Evolutionary conservation across 257 asterid genomes (phyloP).

Genomic region (Marsdenia floribunda): DNA sequence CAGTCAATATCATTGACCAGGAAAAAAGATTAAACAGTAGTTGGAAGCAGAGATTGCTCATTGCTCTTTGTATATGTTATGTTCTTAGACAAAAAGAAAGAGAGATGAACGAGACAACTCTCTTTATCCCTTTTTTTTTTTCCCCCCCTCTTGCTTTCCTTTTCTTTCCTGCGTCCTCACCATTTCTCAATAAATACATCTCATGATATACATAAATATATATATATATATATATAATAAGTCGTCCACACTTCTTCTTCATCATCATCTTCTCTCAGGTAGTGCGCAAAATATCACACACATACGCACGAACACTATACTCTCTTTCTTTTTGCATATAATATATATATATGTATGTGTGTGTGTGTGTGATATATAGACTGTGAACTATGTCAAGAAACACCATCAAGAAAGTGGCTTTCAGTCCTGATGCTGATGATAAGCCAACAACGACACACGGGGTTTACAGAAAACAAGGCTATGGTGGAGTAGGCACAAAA

Average conservation of each 20-base stretch:
- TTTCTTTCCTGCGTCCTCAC: neutral
- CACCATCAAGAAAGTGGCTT: slow-evolving; percentile 41
- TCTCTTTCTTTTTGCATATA: neutral
- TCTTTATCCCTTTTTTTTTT: slow-evolving; percentile 10
- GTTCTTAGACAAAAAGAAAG: neutral
- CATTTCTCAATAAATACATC: slow-evolving; percentile 42
- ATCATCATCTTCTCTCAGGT: slow-evolving; percentile 12
- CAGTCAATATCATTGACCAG: slow-evolving; percentile 16
- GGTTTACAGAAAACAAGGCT: slow-evolving; percentile 12
- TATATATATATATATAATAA: too few species aligned
- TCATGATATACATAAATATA: neutral
- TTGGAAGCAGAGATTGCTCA: slow-evolving; percentile 7
- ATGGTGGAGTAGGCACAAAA: slow-evolving; percentile 11
- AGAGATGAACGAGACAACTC: neutral
- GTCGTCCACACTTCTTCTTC: slow-evolving; percentile 16
- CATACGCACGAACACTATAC: neutral
- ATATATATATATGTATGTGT: neutral
- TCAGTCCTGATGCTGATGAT: slow-evolving; percentile 31
- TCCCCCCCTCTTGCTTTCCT: neutral
- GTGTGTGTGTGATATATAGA: neutral
- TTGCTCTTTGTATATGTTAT: neutral
- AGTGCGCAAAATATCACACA: neutral
- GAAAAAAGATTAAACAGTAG: slow-evolving; percentile 4
- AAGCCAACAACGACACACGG: slow-evolving; percentile 11
- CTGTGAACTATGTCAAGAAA: neutral